phyloP scores from a whole-genome alignment of 306 rosid species.

The Malus sylvestris region DNA sequence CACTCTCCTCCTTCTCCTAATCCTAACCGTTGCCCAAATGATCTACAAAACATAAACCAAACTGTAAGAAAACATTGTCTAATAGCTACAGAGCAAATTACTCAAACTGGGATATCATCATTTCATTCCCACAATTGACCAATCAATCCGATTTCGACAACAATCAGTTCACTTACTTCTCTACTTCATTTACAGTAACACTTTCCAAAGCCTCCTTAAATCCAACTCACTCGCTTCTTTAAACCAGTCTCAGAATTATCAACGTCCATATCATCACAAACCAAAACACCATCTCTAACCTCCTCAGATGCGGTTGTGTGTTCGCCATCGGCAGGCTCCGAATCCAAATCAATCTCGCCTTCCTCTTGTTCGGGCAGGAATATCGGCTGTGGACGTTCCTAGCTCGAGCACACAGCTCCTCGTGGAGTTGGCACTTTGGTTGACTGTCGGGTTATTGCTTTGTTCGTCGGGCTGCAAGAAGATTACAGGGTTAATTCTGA shows the following conservation, averaged over 20 bases:
- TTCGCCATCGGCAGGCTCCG: slow-evolving; percentile 22
- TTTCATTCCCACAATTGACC: neutral
- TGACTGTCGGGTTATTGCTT: too few species aligned
- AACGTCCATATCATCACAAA: slow-evolving; percentile 4
- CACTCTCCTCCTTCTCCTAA: too few species aligned
- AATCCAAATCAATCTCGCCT: slow-evolving; percentile 94
- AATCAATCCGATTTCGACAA: slow-evolving; percentile 14
- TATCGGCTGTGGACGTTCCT: too few species aligned
- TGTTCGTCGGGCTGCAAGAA: too few species aligned
- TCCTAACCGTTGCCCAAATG: too few species aligned
- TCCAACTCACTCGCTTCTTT: slow-evolving; percentile 14
- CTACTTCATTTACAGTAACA: slow-evolving; percentile 46
- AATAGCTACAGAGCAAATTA: neutral
- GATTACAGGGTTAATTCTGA: too few species aligned
- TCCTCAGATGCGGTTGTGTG: neutral
- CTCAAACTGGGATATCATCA: slow-evolving; percentile 7
- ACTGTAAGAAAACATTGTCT: neutral
- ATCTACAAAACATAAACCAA: too few species aligned
- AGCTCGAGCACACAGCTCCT: too few species aligned
- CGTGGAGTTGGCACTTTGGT: too few species aligned
- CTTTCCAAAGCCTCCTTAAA: slow-evolving; percentile 39
- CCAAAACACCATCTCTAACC: neutral
- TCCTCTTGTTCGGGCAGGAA: slow-evolving; percentile 36
- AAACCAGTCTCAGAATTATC: slow-evolving; percentile 24
- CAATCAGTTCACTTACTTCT: slow-evolving; percentile 56